Evolutionary conservation across 345 rosid species (phyloP).

Genomic region (Lepidium aucheri): DNA sequence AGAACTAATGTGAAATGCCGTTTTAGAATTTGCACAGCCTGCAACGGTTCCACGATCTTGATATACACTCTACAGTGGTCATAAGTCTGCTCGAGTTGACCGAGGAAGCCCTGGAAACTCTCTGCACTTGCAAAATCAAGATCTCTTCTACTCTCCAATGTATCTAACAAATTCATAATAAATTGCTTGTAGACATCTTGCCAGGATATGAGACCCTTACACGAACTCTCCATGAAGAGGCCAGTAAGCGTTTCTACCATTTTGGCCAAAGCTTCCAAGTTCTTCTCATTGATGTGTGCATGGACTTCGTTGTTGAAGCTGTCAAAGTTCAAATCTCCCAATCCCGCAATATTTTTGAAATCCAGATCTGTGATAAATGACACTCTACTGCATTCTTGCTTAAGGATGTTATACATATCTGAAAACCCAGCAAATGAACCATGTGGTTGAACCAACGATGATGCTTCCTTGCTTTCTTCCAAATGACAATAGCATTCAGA

Average conservation of each 20-base stretch:
- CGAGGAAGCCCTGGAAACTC: constrained; percentile 50
- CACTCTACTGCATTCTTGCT: constrained; percentile 74
- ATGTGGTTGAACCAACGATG: constrained; percentile 24
- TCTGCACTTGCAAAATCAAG: constrained; percentile 55
- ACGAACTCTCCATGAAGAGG: constrained; percentile 33
- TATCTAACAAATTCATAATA: constrained; percentile 39
- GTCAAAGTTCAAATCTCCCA: constrained; percentile 58
- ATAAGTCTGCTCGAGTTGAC: constrained; percentile 63
- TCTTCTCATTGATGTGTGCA: constrained; percentile 44
- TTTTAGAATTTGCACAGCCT: constrained; percentile 56
- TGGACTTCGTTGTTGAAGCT: constrained; percentile 57
- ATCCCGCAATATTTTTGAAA: constrained; percentile 69
- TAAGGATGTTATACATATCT: constrained; percentile 43
- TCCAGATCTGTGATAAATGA: constrained; percentile 69
- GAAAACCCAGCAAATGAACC: constrained; percentile 33
- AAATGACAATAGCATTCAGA: constrained; percentile 59
- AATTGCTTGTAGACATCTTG: constrained; percentile 70
- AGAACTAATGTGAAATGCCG: constrained; percentile 44
- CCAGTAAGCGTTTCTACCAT: constrained; percentile 56
- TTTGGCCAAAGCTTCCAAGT: constrained; percentile 75
- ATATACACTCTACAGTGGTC: constrained; percentile 46
- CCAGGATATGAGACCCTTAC: constrained; percentile 50
- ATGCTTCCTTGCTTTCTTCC: constrained; percentile 42
- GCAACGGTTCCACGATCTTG: constrained; percentile 51
- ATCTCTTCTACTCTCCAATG: constrained; percentile 39